A percentile compares a stretch with the other conserved stretches of the same genome.
phyloP scores from a whole-genome alignment of 208 protist species.

The Trypanosomatidae sp. region DNA sequence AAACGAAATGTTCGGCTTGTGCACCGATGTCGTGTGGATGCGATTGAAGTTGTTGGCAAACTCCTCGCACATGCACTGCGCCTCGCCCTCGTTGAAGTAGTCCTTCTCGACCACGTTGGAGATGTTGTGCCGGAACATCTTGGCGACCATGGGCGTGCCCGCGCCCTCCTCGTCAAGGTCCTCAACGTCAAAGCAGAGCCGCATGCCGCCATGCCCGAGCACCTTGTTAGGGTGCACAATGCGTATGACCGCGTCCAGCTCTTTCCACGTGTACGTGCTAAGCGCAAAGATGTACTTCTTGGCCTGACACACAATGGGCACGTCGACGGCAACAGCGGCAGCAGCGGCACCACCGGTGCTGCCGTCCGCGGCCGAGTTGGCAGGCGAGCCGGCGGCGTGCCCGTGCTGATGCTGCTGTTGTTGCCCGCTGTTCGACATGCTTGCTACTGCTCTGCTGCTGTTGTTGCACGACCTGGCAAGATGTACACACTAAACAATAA shows the following conservation, averaged over 20 bases:
- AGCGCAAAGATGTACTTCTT: conserved; percentile 71
- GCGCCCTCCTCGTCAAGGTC: conserved; percentile 60
- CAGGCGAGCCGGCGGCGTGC: too few relatives aligned
- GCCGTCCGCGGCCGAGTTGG: too few relatives aligned
- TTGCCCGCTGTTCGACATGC: not conserved
- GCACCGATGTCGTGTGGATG: conserved; percentile 14
- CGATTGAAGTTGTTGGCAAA: conserved; percentile 79
- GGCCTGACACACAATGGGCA: conserved; percentile 27
- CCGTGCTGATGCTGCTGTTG: too few relatives aligned
- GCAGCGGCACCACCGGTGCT: not conserved
- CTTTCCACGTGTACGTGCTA: conserved; percentile 37
- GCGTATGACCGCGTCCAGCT: conserved; percentile 37
- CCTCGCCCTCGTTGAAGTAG: conserved; percentile 79
- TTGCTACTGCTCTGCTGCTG: not conserved
- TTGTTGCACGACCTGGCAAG: too few relatives aligned
- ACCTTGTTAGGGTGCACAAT: conserved; percentile 24
- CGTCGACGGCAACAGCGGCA: conserved; percentile 6
- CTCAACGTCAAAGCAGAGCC: conserved; percentile 74
- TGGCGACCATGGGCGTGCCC: conserved; percentile 57
- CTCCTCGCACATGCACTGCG: conserved; percentile 78
- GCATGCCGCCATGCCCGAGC: conserved; percentile 66
- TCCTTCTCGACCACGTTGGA: conserved; percentile 61
- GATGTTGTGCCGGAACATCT: conserved; percentile 71
- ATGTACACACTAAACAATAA: too few relatives aligned
- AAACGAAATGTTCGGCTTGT: conserved; percentile 70